Evolutionary conservation across 306 rosid genomes (phyloP), one percentile per base, ranked within the genome.

Genomic region (Quillaja saponaria): DNA sequence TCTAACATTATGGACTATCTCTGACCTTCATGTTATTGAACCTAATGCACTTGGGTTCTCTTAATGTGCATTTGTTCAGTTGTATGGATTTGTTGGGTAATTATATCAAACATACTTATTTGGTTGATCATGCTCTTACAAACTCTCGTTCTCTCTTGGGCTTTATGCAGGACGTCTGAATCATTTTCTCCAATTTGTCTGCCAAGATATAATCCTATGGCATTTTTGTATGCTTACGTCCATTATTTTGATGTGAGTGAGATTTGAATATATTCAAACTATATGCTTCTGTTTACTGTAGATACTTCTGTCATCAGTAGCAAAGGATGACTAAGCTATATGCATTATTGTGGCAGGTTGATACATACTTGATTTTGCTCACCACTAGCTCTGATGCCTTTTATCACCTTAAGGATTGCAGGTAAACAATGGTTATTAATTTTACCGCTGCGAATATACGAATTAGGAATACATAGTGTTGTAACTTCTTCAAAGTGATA

Each of bases 201-300:
- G 77, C 97, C 97, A 79, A 82, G 97, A 88, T 91, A 85, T 78
- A 91, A 85, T 68, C 78, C 96, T 66, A 80, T 88, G 81, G 97
- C 97, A 49, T 91, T 91, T 82, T 61, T 91, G 82, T 82, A 91
- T 77, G 90, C 96, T 42, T 91, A 91, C 71, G 87, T 91, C 66
- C 91, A 84, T 78, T 91, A 65, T 71, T 79, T 91, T 71, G 91
- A 91, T 58, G 97, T 91, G 84, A 87, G 97, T 78, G 38, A 54
- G 42, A 60, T 61, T 66, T 47, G 17, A 18, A 16, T 52, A 33
- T 54, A 66, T 49, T 12, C 13, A 13, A 25, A 59, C 63, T 38
- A 53, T 47, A 53, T 49, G 14, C 21, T 1, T 41, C 46, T 48
- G 21, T 68, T 64, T 64, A 40, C 42, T 39, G 10, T 39, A 8